Base-by-base conservation (phyloP, 257 asterid species). In the Penstemon davidsonii region DNA sequence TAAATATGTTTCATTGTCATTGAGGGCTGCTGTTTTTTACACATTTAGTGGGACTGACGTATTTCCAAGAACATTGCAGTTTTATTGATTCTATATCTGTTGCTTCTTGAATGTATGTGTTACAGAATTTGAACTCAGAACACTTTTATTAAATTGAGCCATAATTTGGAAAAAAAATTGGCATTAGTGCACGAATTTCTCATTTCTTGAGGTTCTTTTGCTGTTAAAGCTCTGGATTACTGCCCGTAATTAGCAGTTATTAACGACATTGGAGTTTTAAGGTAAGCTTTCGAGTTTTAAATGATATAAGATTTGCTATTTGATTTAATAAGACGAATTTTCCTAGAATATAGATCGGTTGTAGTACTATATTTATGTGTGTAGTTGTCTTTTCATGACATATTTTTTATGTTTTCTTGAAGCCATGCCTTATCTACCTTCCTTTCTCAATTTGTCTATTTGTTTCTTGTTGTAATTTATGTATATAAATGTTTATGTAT, bases 11-110 rank as follows among this genome's bases (percentile, higher is more conserved):
- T 73, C 68, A 7, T 8, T 67, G 5, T 66, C 65, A 61, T 60
- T 60, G 11, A 45, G 66, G 67, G 79, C 82, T 63, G 74, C 80
- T 77, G 78, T 71, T 57, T 64, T 18, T 18, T 54, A 11, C 2
- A 59, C 36, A 41, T 19, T 46, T 39, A 40, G 79, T 61, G 64
- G 40, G 19, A 73, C 66, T 18, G 70, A 42, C 68, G 44, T 63
- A 50, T 70, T 72, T 75, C 75, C 68, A 13, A 36, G 73, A 50
- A 54, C 59, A 68, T 60, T 36, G 70, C 77, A 63, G 59, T 54
- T 71, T 49, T 45, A 15, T 52, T 51, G 36, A 45, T 56, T 8
- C 50, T 64, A 73, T 72, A 75, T 51, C 64, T 56, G 58, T 53
- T 13, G 15, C 68, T 54, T 60, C 61, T 38, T 75, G 57, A 62